Evolutionary conservation across 1,139 yeast genomes (phyloP), one percentile per base, ranked within the genome.

Genomic region (Diutina ranongensis): DNA sequence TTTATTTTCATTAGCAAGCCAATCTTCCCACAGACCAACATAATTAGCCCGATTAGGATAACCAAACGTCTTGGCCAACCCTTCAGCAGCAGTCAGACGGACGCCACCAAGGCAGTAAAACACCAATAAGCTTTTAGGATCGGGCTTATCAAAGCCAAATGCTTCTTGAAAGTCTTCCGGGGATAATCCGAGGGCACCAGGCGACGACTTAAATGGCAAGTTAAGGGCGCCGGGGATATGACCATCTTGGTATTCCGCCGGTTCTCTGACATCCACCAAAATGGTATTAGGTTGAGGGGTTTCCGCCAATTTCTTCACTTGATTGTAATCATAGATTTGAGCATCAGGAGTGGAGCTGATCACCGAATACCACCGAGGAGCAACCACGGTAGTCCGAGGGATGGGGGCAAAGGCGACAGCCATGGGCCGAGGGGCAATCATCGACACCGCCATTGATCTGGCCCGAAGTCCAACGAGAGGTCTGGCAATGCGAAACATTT

Each of bases 101-200:
- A 88, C 85, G 47, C 98, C 98, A 4, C 86, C 95, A 48, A 84
- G 78, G 65, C 98, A 92, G 66, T 89, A 89, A 64, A 92, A 89
- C 40, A 92, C 76, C 59, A 92, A 71, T 55, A 86, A 87, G 58
- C 83, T 77, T 45, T 78, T 80, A 40, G 69, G 61, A 5, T 67
- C 55, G 3, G 98, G 98, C 65, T 92, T 92, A n/a, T 70, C 71
- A 57, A 88, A 81, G 15, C 95, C 92, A 65, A 89, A 88, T 46
- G 76, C 69, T 35, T 83, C 85, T 55, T 77, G 73, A 57, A 94
- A 92, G 53, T 86, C 95, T 46, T 84, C 94, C 7, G 75, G 72
- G 2, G 80, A 65, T 49, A 92, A 73, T 47, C 85, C 87, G 52
- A 92, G 71, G 0, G 97, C 97, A n/a, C 95, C 95, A 0, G 97